These are phyloP conservation scores for Syzygium malaccense DNA, from an alignment of 441 rosid genomes.

Conservation along the genomic window DNA sequence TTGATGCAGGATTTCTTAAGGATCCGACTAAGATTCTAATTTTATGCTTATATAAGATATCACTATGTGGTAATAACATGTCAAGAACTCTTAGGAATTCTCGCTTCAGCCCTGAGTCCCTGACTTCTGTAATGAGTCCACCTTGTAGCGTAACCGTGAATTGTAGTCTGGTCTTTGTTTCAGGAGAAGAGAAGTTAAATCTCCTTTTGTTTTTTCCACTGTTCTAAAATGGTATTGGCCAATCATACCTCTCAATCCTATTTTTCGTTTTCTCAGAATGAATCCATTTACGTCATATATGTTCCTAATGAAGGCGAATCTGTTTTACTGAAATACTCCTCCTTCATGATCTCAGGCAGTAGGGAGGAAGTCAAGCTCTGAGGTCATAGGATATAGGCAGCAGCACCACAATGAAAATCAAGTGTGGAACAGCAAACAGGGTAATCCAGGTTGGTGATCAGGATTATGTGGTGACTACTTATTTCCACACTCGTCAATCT, in stretches of 20 bases:
- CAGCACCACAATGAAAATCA: constrained; percentile 31
- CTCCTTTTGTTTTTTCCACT: background rate
- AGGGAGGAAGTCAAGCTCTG: constrained; percentile 37
- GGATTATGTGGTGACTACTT: background rate
- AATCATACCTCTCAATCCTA: background rate
- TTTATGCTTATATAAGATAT: background rate
- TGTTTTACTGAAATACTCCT: background rate
- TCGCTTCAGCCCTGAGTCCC: background rate
- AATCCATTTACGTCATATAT: background rate
- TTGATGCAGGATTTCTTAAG: background rate
- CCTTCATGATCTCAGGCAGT: constrained; percentile 27
- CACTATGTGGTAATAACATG: background rate
- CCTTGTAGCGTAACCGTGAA: background rate
- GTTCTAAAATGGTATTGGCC: background rate
- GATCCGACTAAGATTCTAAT: background rate
- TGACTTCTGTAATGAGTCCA: background rate
- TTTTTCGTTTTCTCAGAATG: background rate
- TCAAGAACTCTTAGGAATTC: background rate
- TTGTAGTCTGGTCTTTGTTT: background rate
- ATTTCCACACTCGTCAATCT: background rate
- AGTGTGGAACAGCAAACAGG: constrained; percentile 38
- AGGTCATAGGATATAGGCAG: constrained; percentile 32
- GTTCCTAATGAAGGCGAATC: background rate
- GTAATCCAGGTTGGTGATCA: constrained; percentile 30
- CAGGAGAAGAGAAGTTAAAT: background rate